phyloP scores from a whole-genome alignment of 148 eudicot genomes.

The Rhododendron williamsianum region DNA sequence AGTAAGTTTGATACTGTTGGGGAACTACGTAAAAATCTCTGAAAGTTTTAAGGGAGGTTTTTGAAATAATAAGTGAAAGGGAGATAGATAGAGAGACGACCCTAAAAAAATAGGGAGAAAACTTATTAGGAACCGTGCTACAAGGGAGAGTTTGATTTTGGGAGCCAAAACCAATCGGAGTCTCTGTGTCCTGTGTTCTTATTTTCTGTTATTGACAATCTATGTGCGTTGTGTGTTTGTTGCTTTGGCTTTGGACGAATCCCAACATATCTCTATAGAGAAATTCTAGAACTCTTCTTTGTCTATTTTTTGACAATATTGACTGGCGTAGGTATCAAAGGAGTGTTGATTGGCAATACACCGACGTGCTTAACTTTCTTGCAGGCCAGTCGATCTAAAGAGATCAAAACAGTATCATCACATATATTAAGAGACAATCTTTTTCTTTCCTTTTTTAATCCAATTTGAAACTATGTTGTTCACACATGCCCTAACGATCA shows the following conservation, averaged over 20 bases:
- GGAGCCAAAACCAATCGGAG: too few relatives aligned
- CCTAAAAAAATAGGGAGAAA: not conserved
- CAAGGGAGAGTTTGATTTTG: too few relatives aligned
- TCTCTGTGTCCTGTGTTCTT: not conserved
- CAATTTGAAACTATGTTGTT: not conserved
- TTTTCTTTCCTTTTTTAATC: not conserved
- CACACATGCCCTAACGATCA: not conserved
- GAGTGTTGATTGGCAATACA: not conserved
- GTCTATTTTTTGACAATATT: too few relatives aligned
- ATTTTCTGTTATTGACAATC: too few relatives aligned
- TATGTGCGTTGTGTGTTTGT: too few relatives aligned
- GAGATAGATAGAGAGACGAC: not conserved
- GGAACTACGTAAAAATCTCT: too few relatives aligned
- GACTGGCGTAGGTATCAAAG: not conserved
- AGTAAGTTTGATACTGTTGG: not conserved
- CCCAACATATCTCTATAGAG: not conserved
- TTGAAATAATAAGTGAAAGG: not conserved
- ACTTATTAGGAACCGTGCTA: rapidly evolving
- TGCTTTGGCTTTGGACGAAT: not conserved
- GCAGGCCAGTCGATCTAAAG: not conserved
- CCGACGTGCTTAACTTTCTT: not conserved
- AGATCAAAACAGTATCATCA: not conserved
- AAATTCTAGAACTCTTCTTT: not conserved
- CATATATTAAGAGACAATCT: not conserved
- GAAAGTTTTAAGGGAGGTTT: not conserved